phyloP scores from a whole-genome alignment of 805 yeast genomes.

The Komagataella ulmi region DNA sequence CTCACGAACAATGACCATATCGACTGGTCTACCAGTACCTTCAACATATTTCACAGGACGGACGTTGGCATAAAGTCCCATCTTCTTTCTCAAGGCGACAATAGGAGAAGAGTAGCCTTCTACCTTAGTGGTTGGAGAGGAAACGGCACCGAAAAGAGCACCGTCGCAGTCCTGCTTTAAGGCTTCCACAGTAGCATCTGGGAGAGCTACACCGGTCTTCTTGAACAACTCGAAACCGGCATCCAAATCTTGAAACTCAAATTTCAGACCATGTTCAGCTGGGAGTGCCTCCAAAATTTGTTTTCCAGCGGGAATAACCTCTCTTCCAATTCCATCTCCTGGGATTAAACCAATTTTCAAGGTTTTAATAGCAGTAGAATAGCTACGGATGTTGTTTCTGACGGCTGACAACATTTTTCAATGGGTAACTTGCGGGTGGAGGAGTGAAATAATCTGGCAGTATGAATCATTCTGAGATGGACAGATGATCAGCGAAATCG shows the following conservation, averaged over 20 bases:
- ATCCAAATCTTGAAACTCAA: conserved; percentile 75
- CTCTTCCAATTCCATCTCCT: conserved; percentile 97
- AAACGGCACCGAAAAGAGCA: conserved; percentile 95
- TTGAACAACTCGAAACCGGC: conserved; percentile 95
- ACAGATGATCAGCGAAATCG: neutral
- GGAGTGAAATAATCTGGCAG: neutral
- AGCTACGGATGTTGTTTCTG: conserved; percentile 10
- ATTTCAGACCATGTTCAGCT: conserved; percentile 58
- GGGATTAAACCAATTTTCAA: conserved; percentile 70
- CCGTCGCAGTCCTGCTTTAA: conserved; percentile 83
- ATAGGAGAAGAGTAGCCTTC: conserved; percentile 97
- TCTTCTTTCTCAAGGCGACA: conserved; percentile 92
- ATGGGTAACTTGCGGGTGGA: neutral
- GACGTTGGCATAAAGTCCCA: conserved; percentile 92
- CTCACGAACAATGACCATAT: conserved; percentile 96
- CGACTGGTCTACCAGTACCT: conserved; percentile 80
- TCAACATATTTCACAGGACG: conserved; percentile 94
- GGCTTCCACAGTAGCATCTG: conserved; percentile 76
- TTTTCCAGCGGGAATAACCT: conserved; percentile 94
- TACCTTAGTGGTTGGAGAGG: conserved; percentile 87
- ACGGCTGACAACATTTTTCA: conserved; percentile 10
- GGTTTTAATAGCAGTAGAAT: conserved; percentile 26
- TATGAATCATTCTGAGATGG: neutral
- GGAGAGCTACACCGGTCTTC: conserved; percentile 90
- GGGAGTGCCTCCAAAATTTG: conserved; percentile 77